Conservation (phyloP, 345 rosid species). For the Turnera subulata region DNA sequence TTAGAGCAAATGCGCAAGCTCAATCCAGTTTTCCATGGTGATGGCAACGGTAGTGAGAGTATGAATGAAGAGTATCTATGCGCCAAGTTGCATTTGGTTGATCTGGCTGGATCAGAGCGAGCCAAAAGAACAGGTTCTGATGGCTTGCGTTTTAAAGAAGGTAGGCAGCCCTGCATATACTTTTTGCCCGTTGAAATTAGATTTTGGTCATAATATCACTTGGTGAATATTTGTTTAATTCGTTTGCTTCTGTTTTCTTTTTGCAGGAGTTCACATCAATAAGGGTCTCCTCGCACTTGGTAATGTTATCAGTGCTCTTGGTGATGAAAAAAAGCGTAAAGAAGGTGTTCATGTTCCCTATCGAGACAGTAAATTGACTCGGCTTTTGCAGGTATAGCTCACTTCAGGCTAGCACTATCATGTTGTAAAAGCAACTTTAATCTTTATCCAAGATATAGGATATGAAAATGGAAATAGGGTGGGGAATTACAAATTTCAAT, state of each 20-base stretch:
- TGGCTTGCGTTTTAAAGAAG: constrained; percentile 97
- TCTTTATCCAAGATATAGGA: too few species aligned
- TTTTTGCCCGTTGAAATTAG: constrained; percentile 9
- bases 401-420: neutral
- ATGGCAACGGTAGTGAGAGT: constrained; percentile 45
- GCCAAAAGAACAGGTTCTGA: constrained; percentile 99
- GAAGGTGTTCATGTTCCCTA: constrained; percentile 93
- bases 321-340: constrained; percentile 97
- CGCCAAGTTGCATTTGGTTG: constrained; percentile 96
- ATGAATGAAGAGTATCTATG: constrained; percentile 90
- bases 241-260: neutral
- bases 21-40: constrained; percentile 52
- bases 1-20: constrained; percentile 90
- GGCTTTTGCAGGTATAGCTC: constrained; percentile 80
- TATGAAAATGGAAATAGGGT: too few species aligned
- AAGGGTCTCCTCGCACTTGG: constrained; percentile 99
- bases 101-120: constrained; percentile 98
- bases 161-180: constrained; percentile 31
- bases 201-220: constrained; percentile 14
- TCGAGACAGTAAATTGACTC: constrained; percentile 95
- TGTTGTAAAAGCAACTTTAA: too few species aligned
- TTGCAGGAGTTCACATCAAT: constrained; percentile 90
- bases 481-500: too few species aligned
- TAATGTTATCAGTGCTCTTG: constrained; percentile 97
- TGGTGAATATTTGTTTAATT: constrained; percentile 18